Evolutionary conservation across 192 early-diverging fungal species (phyloP), one percentile per base, ranked within the genome.

Genomic region (Backusella australiensis): DNA sequence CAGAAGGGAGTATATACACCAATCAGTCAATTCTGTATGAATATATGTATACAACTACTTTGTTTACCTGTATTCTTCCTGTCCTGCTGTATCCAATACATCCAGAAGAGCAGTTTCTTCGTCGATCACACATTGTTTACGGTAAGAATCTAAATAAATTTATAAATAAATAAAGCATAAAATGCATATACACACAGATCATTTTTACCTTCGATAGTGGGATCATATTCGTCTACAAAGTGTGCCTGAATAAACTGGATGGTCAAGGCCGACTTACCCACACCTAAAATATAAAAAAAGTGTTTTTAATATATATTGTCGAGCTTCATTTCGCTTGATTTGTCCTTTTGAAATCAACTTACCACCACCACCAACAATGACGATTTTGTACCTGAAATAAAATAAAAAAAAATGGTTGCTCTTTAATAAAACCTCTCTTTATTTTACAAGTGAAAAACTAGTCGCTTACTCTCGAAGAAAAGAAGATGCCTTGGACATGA

Each of bases 101-200:
- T 98, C 97, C 6, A 98, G 87, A 74, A 96, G 90, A 36, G 94
- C 94, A 2, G 92, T 91, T 79, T 92, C 91, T 38, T 91, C 91
- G 83, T 97, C 96, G 75, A 98, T 97, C n/a, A 94, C 90, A 81
- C 96, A 94, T 84, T 97, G 97, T 82, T 97, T 97, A 73, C 94
- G 91, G 85, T 98, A 98, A 19, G 96, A 97, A 86, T 98, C 97
- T 81, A 44, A n/a, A 29, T 32, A 36, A n/a, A 71, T 46, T 17
- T 17, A 34, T 15, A 52, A 36, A 63, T 63, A 63, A 29, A 56
- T 7, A 53, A 29, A 9, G 63, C 35, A 41, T 32, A 32, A 32
- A 32, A 32, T 32, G 32, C 32, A 32, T 32, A 32, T 32, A 32
- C 32, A 32, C 32, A 32, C 32, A 32, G 32, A 32, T 35, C 21